Evolutionary conservation across 2,329 filamentous ascomycete genomes (phyloP), one percentile per base, ranked within the genome.

Genomic region (Monosporascus ibericus): DNA sequence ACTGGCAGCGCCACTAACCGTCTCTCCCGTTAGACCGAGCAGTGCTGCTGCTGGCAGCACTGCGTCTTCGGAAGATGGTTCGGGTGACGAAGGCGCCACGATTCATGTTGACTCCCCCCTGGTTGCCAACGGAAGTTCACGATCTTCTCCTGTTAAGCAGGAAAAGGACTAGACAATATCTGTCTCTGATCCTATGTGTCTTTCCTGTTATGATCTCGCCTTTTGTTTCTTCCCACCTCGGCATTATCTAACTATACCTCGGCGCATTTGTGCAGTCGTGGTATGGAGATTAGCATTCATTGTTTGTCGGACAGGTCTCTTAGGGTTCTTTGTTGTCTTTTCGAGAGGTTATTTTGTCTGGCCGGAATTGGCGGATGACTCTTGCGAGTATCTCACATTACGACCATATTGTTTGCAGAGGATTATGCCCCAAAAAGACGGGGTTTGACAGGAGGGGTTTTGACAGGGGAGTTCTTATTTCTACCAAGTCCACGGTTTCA

Each of bases 11-110:
- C 47, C 63, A 65, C 27, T 66, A 65, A 24, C 62, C 60, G 63
- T 72, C 68, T 71, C 65, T 73, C 64, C 54, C 62, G 57, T 61
- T 58, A 76, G 71, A 63, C 69, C 71, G 63, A 73, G 68, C 58
- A 67, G 66, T 52, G 67, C 73, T 55, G 71, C 69, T 51, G 65
- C 68, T 51, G 66, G 70, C 48, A 65, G 62, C 51, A 70, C 73
- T 51, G 67, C 69, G 47, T 68, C 74, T 51, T 79, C 76, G 47
- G 75, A 79, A 56, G 69, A 72, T 55, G 69, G 67, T 48, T 70
- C 72, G 40, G 75, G 70, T 53, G 77, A 80, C 57, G 79, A 82
- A 62, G 76, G 74, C 54, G 73, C 75, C 52, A 81, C 79, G n/a
- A 74, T 82, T 60, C 74, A 75, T 55, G 73, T 78, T 47, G 77